Evolutionary conservation across 805 yeast genomes (phyloP).

Genomic region (Candida morakotiae): DNA sequence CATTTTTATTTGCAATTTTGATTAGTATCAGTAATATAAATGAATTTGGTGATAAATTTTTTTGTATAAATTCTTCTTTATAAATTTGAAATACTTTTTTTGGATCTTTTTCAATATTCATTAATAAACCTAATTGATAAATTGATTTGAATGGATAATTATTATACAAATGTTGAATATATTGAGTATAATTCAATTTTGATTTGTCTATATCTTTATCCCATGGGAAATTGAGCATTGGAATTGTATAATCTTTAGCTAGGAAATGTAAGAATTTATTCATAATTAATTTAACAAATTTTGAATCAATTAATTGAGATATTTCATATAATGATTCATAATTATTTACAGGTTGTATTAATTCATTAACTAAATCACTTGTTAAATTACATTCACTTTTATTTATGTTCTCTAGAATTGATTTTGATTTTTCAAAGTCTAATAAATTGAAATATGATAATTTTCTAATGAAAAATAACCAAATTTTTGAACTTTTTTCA

Average conservation of each 20-base stretch:
- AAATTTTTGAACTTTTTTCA: slow-evolving; percentile 23
- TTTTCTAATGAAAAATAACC: slow-evolving; percentile 34
- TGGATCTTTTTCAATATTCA: slow-evolving; percentile 34
- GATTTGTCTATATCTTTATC: slow-evolving; percentile 8
- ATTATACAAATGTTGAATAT: slow-evolving; percentile 3
- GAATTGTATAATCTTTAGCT: slow-evolving; percentile 12
- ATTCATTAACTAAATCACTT: slow-evolving; percentile 25
- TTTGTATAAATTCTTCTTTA: slow-evolving; percentile 18
- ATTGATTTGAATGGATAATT: slow-evolving; percentile 20
- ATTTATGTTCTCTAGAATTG: slow-evolving; percentile 22
- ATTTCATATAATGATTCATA: slow-evolving; percentile 12
- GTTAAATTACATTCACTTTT: slow-evolving; percentile 23
- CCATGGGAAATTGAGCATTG: slow-evolving; percentile 13
- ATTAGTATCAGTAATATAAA: slow-evolving; percentile 42
- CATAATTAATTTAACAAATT: slow-evolving; percentile 11
- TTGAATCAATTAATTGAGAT: neutral
- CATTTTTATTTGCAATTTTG: slow-evolving; percentile 37
- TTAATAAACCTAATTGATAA: slow-evolving; percentile 28
- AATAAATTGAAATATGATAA: slow-evolving; percentile 29
- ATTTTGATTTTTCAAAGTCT: slow-evolving; percentile 22
- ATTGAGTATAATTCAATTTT: neutral
- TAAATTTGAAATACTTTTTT: slow-evolving; percentile 25
- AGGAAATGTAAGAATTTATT: slow-evolving; percentile 27
- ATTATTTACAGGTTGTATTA: slow-evolving; percentile 27
- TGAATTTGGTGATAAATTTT: slow-evolving; percentile 21